Evolutionary conservation across 208 protist species (phyloP).

Genomic region (Crithidia bombi): DNA sequence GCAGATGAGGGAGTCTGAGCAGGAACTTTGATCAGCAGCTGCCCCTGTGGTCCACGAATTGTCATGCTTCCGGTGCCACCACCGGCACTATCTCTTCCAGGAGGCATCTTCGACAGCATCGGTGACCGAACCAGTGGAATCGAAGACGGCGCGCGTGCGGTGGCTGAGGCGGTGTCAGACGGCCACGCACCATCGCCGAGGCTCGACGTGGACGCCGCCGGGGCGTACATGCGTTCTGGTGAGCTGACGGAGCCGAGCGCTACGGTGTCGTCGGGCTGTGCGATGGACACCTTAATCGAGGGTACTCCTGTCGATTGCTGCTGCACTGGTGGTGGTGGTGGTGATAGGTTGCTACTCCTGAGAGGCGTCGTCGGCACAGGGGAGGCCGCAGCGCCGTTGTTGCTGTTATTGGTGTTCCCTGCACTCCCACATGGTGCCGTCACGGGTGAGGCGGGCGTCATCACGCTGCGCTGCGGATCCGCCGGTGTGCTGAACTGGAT

Average conservation of each 20-base stretch:
- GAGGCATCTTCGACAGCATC: neutral
- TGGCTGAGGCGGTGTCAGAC: constrained; percentile 14
- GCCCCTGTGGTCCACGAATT: neutral
- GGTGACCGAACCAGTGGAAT: neutral
- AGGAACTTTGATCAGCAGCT: constrained; percentile 12
- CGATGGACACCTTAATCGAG: neutral
- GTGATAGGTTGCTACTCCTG: neutral
- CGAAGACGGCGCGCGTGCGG: neutral
- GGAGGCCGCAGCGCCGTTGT: neutral
- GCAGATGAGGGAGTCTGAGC: neutral
- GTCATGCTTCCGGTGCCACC: neutral
- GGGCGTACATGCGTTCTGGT: constrained; percentile 29
- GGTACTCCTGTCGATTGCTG: neutral
- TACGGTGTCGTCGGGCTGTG: neutral
- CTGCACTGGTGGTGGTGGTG: neutral
- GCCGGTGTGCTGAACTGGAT: too few species aligned
- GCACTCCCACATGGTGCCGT: too few species aligned
- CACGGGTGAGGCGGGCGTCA: too few species aligned
- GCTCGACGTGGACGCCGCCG: constrained; percentile 21
- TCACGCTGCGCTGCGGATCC: too few species aligned
- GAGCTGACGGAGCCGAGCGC: constrained; percentile 12
- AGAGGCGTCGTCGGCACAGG: neutral
- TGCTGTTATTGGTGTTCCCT: neutral
- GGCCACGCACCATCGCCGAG: constrained; percentile 15
- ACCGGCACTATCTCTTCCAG: neutral